A percentile compares a stretch with the other conserved stretches of the same genome.
phyloP scores from a whole-genome alignment of 306 rosid species.

The Acacia acuminata region DNA sequence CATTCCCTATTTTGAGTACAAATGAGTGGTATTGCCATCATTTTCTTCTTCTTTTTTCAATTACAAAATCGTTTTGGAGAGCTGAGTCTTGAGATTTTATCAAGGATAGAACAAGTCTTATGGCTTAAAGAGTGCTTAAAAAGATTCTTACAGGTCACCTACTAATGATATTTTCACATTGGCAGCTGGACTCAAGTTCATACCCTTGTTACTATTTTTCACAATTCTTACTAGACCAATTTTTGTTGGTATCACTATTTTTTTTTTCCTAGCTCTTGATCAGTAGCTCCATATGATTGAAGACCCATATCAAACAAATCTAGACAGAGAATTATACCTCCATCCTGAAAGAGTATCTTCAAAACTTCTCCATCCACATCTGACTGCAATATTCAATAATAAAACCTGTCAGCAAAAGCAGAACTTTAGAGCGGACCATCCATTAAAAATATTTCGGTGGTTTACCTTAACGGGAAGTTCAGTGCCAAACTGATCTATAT shows the following conservation, averaged over 20 bases:
- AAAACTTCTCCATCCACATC: constrained; percentile 75
- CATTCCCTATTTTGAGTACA: background rate
- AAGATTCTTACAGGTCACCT: background rate
- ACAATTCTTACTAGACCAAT: background rate
- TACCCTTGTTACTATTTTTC: background rate
- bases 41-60: background rate
- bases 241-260: background rate
- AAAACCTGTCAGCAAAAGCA: constrained; percentile 20
- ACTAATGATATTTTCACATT: background rate
- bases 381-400: constrained; percentile 54
- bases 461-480: constrained; percentile 80
- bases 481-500: constrained; percentile 77
- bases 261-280: constrained; percentile 1
- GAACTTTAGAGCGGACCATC: background rate
- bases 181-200: background rate
- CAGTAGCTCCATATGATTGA: background rate
- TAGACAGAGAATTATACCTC: constrained; percentile 52
- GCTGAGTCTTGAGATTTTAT: background rate
- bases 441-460: background rate
- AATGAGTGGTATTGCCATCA: background rate
- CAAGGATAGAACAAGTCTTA: background rate
- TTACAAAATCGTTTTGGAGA: background rate
- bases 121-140: background rate
- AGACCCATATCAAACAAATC: background rate
- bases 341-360: constrained; percentile 67